Evolutionary conservation across 345 rosid species (phyloP).

Genomic region (Capsella bursapastoris): DNA sequence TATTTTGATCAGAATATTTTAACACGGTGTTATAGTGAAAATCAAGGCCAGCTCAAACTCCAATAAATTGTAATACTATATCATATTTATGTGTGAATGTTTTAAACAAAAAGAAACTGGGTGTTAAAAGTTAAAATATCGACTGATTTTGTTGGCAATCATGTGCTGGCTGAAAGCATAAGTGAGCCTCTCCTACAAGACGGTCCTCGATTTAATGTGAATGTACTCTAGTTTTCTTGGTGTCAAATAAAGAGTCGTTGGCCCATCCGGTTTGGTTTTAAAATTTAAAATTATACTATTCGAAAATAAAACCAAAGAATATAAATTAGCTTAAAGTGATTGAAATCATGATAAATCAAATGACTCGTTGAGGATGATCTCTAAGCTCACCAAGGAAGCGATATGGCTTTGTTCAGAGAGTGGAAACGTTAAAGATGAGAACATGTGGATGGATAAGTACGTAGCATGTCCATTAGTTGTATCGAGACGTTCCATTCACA

Average conservation of each 20-base stretch:
- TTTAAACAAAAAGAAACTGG: neutral
- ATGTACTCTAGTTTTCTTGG: neutral
- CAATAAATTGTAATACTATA: neutral
- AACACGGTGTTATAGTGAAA: neutral
- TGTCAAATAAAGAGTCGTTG: neutral
- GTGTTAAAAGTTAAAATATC: slow-evolving; percentile 1
- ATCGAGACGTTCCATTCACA: neutral
- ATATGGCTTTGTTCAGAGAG: neutral
- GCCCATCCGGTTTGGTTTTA: neutral
- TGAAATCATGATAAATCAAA: too few relatives aligned
- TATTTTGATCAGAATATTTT: neutral
- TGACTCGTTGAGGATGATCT: neutral
- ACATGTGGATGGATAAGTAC: too few relatives aligned
- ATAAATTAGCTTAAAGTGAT: too few relatives aligned
- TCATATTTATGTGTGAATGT: neutral
- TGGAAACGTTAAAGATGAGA: neutral
- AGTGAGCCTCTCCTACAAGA: neutral
- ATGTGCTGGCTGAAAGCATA: neutral
- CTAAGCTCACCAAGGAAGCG: neutral
- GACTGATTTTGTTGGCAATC: neutral
- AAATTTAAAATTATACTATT: neutral
- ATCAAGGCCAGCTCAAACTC: neutral
- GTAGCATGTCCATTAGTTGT: neutral
- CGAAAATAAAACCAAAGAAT: neutral
- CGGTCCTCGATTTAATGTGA: neutral